Evolutionary conservation across 2,329 filamentous ascomycete genomes (phyloP).

Genomic region (Diplodia scrobiculata): DNA sequence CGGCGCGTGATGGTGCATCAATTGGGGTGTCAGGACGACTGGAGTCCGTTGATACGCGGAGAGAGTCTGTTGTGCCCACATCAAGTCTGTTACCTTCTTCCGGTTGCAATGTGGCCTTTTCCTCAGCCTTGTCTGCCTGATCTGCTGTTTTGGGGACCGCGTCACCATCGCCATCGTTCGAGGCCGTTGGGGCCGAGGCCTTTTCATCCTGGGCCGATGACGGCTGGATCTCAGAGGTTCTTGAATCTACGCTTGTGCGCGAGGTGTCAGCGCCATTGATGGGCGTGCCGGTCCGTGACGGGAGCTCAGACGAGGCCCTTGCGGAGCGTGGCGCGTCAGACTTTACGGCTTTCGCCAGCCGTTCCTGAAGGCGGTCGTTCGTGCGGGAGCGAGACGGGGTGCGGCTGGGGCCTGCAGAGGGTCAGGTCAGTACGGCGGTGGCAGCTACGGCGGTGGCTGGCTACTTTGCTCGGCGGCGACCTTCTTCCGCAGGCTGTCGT

Average conservation of each 20-base stretch:
- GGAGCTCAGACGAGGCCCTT: constrained; percentile 53
- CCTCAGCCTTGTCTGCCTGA: constrained; percentile 30
- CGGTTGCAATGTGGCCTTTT: constrained; percentile 31
- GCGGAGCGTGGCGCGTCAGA: constrained; percentile 58
- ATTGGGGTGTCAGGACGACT: constrained; percentile 36
- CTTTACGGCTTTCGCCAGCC: constrained; percentile 81
- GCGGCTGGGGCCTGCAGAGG: constrained; percentile 56
- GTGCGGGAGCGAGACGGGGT: constrained; percentile 63
- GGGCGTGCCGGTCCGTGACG: constrained; percentile 59
- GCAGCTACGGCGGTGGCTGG: not conserved
- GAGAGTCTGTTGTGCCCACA: constrained; percentile 31
- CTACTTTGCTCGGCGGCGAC: constrained; percentile 41
- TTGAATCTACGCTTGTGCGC: constrained; percentile 51
- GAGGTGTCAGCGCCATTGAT: constrained; percentile 48
- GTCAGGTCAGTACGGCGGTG: constrained; percentile 37
- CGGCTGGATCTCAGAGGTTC: constrained; percentile 39
- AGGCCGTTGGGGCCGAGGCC: not conserved
- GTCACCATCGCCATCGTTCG: not conserved
- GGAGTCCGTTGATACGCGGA: constrained; percentile 43
- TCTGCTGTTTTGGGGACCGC: constrained; percentile 8
- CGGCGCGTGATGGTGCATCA: constrained; percentile 12
- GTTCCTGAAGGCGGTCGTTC: constrained; percentile 85
- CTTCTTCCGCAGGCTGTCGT: constrained; percentile 43
- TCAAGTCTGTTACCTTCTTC: constrained; percentile 1
- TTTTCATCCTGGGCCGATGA: constrained; percentile 2